phyloP scores from a whole-genome alignment of 148 eudicot species.

The Euryodendron excelsum region DNA sequence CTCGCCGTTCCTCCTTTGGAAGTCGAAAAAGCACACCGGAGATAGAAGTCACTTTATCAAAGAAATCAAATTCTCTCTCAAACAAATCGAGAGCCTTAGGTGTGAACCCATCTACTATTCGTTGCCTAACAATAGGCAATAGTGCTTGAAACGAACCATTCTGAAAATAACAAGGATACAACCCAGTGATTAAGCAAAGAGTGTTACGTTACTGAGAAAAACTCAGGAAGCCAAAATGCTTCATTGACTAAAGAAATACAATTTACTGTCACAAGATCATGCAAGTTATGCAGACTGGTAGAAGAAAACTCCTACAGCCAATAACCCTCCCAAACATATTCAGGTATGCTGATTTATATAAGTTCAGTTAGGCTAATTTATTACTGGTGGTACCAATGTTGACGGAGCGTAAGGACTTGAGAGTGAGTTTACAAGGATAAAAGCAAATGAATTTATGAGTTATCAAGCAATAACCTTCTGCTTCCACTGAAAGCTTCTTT shows the following conservation, averaged over 20 bases:
- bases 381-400: not conserved
- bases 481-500: not conserved
- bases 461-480: not conserved
- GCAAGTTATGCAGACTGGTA: constrained; percentile 4
- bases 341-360: not conserved
- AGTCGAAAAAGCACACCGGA: constrained; percentile 81
- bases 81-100: constrained; percentile 71
- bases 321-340: not conserved
- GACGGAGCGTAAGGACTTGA: not conserved
- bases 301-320: not conserved
- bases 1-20: constrained; percentile 96
- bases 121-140: constrained; percentile 68
- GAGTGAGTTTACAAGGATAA: not conserved
- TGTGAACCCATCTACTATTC: constrained; percentile 79
- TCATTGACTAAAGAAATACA: not conserved
- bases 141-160: constrained; percentile 59
- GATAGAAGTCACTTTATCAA: constrained; percentile 94
- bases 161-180: constrained; percentile 40
- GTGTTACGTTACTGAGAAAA: not conserved
- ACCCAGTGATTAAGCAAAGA: not conserved
- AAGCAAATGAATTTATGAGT: not conserved
- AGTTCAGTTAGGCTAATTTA: not conserved
- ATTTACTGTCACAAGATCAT: not conserved
- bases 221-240: not conserved
- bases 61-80: constrained; percentile 91